Percentiles rank a stretch among this genome's conserved stretches.
Conservation (phyloP, 1,139 yeast species). For the Ashbya aceris region DNA sequence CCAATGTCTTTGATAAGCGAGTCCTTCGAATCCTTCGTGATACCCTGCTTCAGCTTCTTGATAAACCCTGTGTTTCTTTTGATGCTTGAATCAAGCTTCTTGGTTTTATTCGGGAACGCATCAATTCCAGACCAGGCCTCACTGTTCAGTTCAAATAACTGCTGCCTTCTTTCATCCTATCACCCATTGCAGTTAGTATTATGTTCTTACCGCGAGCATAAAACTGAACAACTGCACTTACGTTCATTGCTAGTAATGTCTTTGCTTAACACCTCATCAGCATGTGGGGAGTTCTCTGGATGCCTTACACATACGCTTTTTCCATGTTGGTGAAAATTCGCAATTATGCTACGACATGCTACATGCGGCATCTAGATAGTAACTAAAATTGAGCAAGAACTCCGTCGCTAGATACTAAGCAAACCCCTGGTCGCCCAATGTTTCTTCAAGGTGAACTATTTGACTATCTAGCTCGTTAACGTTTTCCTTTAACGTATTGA, state of each 20-base stretch:
- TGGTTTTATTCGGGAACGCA: constrained; percentile 22
- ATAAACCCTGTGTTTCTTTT: constrained; percentile 81
- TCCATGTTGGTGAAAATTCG: no score
- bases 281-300: no score
- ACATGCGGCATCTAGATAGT: no score
- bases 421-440: constrained; percentile 63
- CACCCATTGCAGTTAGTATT: not conserved
- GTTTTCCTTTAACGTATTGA: constrained; percentile 51
- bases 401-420: constrained; percentile 8
- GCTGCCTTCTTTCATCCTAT: constrained; percentile 30
- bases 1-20: constrained; percentile 52
- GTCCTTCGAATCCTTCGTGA: constrained; percentile 40
- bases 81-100: constrained; percentile 60
- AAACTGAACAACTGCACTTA: not conserved
- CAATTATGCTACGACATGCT: no score
- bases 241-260: no score
- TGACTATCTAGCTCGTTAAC: constrained; percentile 48
- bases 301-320: no score
- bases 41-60: constrained; percentile 52
- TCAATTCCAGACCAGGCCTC: constrained; percentile 48
- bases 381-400: no score
- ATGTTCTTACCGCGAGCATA: not conserved
- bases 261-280: no score
- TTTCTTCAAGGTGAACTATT: constrained; percentile 40
- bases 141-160: constrained; percentile 37